Conservation (phyloP, 2,329 filamentous ascomycete species). For the Juglanconis oblonga region DNA sequence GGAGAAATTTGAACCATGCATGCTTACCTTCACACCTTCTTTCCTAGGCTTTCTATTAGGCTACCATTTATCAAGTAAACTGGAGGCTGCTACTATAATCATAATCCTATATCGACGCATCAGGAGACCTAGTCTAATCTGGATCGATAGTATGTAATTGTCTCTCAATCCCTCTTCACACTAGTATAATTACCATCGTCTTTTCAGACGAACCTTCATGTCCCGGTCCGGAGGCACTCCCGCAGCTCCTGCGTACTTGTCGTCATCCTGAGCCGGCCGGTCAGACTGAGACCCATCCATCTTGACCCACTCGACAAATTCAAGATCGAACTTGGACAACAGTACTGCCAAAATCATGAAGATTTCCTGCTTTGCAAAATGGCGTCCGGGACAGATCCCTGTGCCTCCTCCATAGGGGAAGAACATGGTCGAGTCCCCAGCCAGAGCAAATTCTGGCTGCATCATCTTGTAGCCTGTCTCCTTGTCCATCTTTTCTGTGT, state of each 20-base stretch:
- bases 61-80: no score
- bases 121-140: no score
- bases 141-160: no score
- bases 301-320: slow-evolving; percentile 21
- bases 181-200: neutral
- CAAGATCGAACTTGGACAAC: slow-evolving; percentile 28
- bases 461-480: neutral
- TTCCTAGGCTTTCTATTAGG: no score
- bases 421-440: neutral
- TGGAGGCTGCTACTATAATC: no score
- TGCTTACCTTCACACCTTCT: no score
- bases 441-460: slow-evolving; percentile 2
- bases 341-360: slow-evolving; percentile 30
- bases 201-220: slow-evolving; percentile 19
- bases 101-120: no score
- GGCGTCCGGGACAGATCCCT: slow-evolving; percentile 34
- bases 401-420: slow-evolving; percentile 30
- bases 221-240: slow-evolving; percentile 22
- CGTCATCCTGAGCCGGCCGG: slow-evolving; percentile 14
- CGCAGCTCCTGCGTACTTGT: slow-evolving; percentile 5
- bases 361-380: slow-evolving; percentile 39
- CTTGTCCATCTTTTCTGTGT: neutral
- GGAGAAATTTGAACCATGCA: no score
- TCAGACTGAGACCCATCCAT: slow-evolving; percentile 17
- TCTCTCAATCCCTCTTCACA: no score